Percentiles rank a stretch among this genome's conserved stretches.
Conservation (phyloP, 768 basidiomycete species). For the Boletus insuetus region DNA sequence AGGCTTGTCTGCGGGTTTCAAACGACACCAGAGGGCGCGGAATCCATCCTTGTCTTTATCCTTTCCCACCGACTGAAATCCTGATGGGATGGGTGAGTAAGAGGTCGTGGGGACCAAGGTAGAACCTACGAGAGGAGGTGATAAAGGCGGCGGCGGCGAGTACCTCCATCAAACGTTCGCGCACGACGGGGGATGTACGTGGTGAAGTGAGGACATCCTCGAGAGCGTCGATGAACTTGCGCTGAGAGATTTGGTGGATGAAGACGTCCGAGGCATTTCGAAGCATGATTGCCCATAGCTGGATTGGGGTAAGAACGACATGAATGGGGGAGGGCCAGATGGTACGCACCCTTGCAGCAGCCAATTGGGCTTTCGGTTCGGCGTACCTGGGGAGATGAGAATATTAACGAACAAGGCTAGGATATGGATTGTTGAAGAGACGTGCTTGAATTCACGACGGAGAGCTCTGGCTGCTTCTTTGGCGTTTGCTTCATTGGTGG, state of each 20-base stretch:
- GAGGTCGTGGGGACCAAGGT: too few species aligned
- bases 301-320: constrained; percentile 2
- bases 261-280: constrained; percentile 75
- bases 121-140: constrained; percentile 24
- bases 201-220: constrained; percentile 67
- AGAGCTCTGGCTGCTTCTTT: constrained; percentile 85
- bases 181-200: constrained; percentile 74
- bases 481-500: constrained; percentile 64
- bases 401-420: constrained; percentile 1
- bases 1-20: constrained; percentile 78
- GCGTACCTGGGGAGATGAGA: constrained; percentile 51
- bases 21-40: constrained; percentile 72
- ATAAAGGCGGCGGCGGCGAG: constrained; percentile 76
- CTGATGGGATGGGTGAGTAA: constrained; percentile 10
- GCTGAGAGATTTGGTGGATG: constrained; percentile 62
- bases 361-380: constrained; percentile 70
- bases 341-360: constrained; percentile 65
- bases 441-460: constrained; percentile 81
- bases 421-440: constrained; percentile 1
- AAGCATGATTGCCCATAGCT: constrained; percentile 92
- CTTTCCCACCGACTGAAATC: constrained; percentile 20
- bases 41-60: constrained; percentile 52
- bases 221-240: constrained; percentile 77
- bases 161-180: constrained; percentile 77
- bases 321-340: background rate